A percentile compares a stretch with the other conserved stretches of the same genome.
phyloP scores from a whole-genome alignment of 495 filamentous ascomycete genomes.

The Neurospora sublineolata region DNA sequence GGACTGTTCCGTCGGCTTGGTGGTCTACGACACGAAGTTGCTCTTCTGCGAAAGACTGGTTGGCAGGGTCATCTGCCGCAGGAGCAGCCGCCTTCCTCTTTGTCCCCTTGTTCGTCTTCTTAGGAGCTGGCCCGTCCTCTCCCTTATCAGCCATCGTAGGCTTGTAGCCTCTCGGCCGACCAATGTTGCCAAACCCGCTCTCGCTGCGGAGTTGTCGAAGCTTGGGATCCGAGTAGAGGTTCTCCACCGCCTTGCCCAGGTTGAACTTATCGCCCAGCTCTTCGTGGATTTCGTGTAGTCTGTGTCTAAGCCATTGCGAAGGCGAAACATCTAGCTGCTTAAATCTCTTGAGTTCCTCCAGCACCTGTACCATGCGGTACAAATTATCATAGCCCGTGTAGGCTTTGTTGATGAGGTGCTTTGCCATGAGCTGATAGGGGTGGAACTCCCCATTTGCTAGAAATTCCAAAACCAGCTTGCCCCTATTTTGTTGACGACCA shows the following conservation, averaged over 20 bases:
- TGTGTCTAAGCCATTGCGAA: slow-evolving; percentile 37
- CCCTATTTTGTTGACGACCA: slow-evolving; percentile 36
- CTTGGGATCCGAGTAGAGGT: slow-evolving; percentile 35
- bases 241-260: slow-evolving; percentile 25
- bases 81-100: slow-evolving; percentile 2
- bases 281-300: slow-evolving; percentile 27
- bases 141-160: slow-evolving; percentile 1
- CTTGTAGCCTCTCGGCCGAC: slow-evolving; percentile 32
- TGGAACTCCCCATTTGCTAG: slow-evolving; percentile 31
- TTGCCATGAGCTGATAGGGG: slow-evolving; percentile 37
- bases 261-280: slow-evolving; percentile 31
- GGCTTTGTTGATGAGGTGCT: slow-evolving; percentile 26
- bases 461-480: slow-evolving; percentile 31
- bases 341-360: slow-evolving; percentile 36
- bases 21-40: background rate
- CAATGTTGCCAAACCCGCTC: slow-evolving; percentile 36
- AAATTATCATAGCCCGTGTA: slow-evolving; percentile 38
- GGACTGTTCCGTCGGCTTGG: background rate
- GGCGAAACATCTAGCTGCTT: slow-evolving; percentile 29
- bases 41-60: background rate
- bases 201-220: slow-evolving; percentile 27
- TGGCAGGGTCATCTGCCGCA: background rate
- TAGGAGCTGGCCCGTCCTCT: background rate
- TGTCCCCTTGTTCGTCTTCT: slow-evolving; percentile 1
- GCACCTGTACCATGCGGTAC: slow-evolving; percentile 33